Percentiles rank a stretch among this genome's conserved stretches.
Evolutionary conservation across 306 rosid genomes (phyloP).

Genomic region (Luffa acutangula): DNA sequence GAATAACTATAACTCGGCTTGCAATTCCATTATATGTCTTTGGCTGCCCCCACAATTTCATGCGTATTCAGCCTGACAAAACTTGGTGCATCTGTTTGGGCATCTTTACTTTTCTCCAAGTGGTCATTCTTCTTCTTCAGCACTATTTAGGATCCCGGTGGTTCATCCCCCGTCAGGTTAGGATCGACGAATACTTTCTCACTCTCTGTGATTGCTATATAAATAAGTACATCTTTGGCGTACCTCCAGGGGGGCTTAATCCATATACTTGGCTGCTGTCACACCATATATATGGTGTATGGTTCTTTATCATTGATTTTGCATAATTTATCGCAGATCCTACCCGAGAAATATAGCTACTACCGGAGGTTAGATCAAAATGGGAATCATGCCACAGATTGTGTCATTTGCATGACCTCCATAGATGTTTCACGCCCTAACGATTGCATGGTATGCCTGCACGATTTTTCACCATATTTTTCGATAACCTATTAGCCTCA

Average conservation of each 20-base stretch:
- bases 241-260: background rate
- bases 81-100: slow-evolving; percentile 68
- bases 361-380: slow-evolving; percentile 58
- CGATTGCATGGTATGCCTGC: slow-evolving; percentile 73
- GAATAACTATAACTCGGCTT: slow-evolving; percentile 76
- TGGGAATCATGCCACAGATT: slow-evolving; percentile 52
- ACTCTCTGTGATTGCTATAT: background rate
- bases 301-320: background rate
- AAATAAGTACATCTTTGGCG: background rate
- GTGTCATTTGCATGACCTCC: slow-evolving; percentile 95
- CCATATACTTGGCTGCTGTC: background rate
- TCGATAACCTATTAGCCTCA: background rate
- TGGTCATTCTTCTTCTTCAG: slow-evolving; percentile 78
- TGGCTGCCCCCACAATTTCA: slow-evolving; percentile 94
- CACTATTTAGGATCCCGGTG: slow-evolving; percentile 92
- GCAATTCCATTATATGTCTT: slow-evolving; percentile 77
- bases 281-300: background rate
- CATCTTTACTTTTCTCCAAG: slow-evolving; percentile 63
- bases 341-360: slow-evolving; percentile 93
- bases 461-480: background rate
- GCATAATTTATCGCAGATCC: slow-evolving; percentile 47
- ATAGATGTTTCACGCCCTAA: slow-evolving; percentile 55
- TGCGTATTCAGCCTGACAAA: slow-evolving; percentile 73
- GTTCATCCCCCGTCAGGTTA: slow-evolving; percentile 98
- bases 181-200: slow-evolving; percentile 2